Base-by-base conservation (phyloP, 1,284 basidiomycete genomes). In the Stereum hirsutum region DNA sequence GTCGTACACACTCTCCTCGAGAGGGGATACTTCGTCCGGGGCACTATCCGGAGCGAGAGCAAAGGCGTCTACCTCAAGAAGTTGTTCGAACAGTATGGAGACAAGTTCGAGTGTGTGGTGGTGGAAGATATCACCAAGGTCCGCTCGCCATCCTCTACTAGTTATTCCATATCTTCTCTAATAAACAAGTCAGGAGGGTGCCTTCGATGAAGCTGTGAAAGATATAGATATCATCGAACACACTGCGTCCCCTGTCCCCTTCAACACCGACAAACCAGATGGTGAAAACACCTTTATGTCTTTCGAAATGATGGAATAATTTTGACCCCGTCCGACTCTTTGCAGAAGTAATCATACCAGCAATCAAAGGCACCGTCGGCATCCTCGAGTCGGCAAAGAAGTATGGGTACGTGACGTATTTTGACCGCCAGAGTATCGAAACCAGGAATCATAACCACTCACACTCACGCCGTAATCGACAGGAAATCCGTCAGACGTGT, bases 191-290 rank as follows among this genome's bases (percentile, higher is more conserved):
- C 46, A 76, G 75, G 67, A 73, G 7, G 76, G 74, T n/a, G 78
- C 75, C 3, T 85, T 85, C 50, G 80, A 85, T 52, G 75, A 81
- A 34, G 79, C 78, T 1, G 78, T 86, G 28, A 75, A 77, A 54
- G 80, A 67, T 2, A 74, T 85, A 1, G 73, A 78, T 48, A 80
- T 66, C 5, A 74, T 87, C 24, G 65, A 63, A 26, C 78, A 81
- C 57, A 74, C 65, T 3, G 77, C 76, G 0, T 75, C 73, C 4
- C 77, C 76, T 6, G 65, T 70, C 40, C 53, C 62, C 36, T 52
- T 62, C 6, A 52, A 59, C 2, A 62, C 59, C 3, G 51, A 60
- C 12, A 61, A 68, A 33, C 69, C 71, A 10, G 46, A 65, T 39
- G 68, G 69, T 64, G 47, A 5, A 50, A 6, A 19, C 17, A 11